phyloP scores from a whole-genome alignment of 192 early-diverging fungal genomes.

The Rhizophagus clarus region DNA sequence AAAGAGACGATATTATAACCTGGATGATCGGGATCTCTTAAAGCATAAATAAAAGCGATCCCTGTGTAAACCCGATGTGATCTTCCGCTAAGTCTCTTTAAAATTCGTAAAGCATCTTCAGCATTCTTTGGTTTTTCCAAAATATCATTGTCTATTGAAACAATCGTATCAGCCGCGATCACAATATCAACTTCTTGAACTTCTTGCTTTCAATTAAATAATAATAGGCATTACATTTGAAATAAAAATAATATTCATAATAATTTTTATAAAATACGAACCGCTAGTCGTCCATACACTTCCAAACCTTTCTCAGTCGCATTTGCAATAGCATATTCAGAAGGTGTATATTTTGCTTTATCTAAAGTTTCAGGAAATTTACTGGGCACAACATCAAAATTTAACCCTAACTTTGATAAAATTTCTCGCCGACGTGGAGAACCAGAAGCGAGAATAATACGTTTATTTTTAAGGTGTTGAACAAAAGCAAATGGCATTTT shows the following conservation, averaged over 20 bases:
- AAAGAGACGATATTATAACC: slow-evolving; percentile 37
- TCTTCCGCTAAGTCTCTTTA: slow-evolving; percentile 59
- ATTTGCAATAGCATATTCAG: slow-evolving; percentile 73
- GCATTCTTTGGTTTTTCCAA: slow-evolving; percentile 78
- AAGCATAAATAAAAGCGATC: slow-evolving; percentile 57
- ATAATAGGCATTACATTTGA: neutral
- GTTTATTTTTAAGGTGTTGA: slow-evolving; percentile 43
- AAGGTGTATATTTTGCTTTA: slow-evolving; percentile 60
- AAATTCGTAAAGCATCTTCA: slow-evolving; percentile 62
- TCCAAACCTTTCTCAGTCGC: slow-evolving; percentile 71
- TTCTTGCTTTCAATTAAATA: slow-evolving; percentile 23
- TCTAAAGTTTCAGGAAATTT: slow-evolving; percentile 78
- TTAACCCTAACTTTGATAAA: slow-evolving; percentile 56
- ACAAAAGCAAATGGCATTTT: slow-evolving; percentile 19
- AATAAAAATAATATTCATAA: neutral
- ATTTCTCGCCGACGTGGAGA: slow-evolving; percentile 84
- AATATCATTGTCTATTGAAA: slow-evolving; percentile 62
- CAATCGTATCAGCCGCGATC: slow-evolving; percentile 86
- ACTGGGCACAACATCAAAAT: slow-evolving; percentile 68
- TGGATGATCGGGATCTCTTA: neutral
- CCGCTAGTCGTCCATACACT: slow-evolving; percentile 61
- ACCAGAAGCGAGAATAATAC: slow-evolving; percentile 74
- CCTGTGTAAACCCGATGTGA: slow-evolving; percentile 78
- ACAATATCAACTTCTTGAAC: slow-evolving; percentile 56
- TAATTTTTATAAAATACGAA: slow-evolving; percentile 11